Conservation (phyloP, 2,329 filamentous ascomycete genomes). For the Nannizzia gypsea region DNA sequence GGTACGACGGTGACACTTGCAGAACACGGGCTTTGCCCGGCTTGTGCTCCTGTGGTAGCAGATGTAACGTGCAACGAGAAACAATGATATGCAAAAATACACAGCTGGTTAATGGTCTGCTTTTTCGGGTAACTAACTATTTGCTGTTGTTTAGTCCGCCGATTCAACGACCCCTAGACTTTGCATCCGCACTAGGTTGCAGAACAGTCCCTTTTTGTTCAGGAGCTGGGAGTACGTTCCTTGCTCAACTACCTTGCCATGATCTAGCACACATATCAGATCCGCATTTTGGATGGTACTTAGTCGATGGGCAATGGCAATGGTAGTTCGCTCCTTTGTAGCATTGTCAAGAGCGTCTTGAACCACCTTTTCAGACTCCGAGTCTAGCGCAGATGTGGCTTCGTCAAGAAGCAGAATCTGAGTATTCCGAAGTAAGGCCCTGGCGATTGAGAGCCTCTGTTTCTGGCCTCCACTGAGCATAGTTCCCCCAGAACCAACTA, state of each 20-base stretch:
- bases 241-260: neutral
- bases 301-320: neutral
- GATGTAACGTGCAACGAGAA: too few species aligned
- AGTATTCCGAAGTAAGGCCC: neutral
- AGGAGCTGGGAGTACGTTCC: slow-evolving; percentile 13
- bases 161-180: neutral
- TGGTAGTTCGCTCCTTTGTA: neutral
- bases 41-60: too few species aligned
- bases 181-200: neutral
- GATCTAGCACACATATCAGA: neutral
- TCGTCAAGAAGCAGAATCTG: neutral
- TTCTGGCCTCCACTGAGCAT: neutral
- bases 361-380: neutral
- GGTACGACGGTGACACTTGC: too few species aligned
- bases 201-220: neutral
- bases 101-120: too few species aligned
- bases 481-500: neutral
- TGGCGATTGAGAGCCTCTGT: neutral
- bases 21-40: too few species aligned
- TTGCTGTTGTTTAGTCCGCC: neutral
- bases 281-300: neutral
- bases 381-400: neutral
- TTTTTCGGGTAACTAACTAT: too few species aligned
- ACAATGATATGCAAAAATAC: too few species aligned
- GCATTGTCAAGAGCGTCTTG: neutral